A percentile compares a stretch with the other conserved stretches of the same genome.
Evolutionary conservation across 2,329 filamentous ascomycete species (phyloP).

Genomic region (Penicillium sp.): DNA sequence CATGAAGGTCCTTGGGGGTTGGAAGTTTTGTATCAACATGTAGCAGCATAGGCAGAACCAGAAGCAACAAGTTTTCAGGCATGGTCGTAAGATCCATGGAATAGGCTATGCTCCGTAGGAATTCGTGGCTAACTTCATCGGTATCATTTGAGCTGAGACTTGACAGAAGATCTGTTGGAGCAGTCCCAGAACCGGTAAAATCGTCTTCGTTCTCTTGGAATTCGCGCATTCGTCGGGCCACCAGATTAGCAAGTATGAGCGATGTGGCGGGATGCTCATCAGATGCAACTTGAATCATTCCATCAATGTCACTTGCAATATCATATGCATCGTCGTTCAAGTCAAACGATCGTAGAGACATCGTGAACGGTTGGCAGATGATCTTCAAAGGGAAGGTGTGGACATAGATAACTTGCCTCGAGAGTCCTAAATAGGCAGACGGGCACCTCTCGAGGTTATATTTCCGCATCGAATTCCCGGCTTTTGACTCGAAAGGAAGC

Average conservation of each 20-base stretch:
- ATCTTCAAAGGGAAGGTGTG: background rate
- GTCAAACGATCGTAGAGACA: background rate
- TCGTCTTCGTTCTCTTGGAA: background rate
- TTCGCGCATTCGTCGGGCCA: background rate
- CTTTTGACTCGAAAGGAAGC: background rate
- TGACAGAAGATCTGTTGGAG: background rate
- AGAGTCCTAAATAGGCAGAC: background rate
- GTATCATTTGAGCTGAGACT: background rate
- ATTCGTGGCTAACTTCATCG: background rate
- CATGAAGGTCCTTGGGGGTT: background rate
- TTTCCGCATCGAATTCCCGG: background rate
- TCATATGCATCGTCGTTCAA: background rate
- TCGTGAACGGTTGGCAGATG: background rate
- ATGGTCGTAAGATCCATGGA: constrained; percentile 2
- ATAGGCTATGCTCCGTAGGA: background rate
- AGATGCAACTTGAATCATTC: background rate
- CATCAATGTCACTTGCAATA: background rate
- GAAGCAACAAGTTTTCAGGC: background rate
- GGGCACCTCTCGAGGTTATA: background rate
- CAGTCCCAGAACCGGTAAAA: background rate
- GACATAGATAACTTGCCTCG: background rate
- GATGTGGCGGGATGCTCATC: background rate
- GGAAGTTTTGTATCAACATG: background rate
- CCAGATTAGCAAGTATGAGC: background rate
- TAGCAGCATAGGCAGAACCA: background rate